Conservation (phyloP, 305 asterid genomes). For the Fraxinus latifolia region DNA sequence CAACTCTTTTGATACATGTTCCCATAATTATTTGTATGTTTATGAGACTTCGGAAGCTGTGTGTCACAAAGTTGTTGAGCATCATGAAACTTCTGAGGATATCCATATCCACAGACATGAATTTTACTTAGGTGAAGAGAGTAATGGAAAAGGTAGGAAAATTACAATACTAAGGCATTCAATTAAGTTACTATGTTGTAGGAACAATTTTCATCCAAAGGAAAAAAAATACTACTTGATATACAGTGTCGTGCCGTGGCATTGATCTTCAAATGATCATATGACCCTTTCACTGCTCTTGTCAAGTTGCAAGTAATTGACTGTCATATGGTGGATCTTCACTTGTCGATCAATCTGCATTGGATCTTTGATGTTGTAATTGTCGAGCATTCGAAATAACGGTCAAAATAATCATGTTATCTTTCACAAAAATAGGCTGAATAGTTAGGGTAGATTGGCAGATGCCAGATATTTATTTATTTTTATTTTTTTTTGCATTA, state of each 20-base stretch:
- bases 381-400: neutral
- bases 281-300: neutral
- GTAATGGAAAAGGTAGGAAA: neutral
- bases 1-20: neutral
- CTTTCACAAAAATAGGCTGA: neutral
- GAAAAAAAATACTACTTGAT: neutral
- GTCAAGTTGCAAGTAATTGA: neutral
- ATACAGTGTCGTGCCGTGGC: neutral
- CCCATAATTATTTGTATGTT: neutral
- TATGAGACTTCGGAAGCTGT: neutral
- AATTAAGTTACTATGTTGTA: neutral
- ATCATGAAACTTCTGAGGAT: neutral
- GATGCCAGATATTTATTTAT: neutral
- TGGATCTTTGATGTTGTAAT: neutral
- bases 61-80: neutral
- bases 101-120: neutral
- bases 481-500: neutral
- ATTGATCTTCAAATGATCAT: neutral
- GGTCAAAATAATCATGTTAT: neutral
- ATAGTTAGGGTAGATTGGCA: neutral
- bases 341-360: neutral
- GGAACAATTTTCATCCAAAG: neutral
- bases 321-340: neutral
- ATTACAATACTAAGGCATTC: neutral
- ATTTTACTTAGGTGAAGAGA: neutral